Conservation (phyloP, 352 stramenopile species). For the Thalassiosira mediterranea region DNA sequence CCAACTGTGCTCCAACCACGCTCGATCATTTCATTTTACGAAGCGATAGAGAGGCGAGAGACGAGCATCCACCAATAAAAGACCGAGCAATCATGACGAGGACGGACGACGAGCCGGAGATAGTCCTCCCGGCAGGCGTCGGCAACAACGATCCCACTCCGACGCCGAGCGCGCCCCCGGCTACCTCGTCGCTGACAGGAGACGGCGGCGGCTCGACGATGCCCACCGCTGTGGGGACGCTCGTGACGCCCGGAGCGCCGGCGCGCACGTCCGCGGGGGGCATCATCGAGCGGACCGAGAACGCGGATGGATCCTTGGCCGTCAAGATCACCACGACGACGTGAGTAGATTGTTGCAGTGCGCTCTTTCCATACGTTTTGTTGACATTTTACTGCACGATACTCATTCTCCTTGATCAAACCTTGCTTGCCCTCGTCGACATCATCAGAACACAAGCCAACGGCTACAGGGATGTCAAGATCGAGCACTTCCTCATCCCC, state of each 20-base stretch:
- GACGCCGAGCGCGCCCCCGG: slow-evolving; percentile 8
- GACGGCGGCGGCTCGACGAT: background rate
- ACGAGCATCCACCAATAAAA: too few species aligned
- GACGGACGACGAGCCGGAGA: slow-evolving; percentile 25
- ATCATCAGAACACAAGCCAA: background rate
- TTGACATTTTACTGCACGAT: too few species aligned
- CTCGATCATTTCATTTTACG: too few species aligned
- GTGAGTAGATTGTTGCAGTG: too few species aligned
- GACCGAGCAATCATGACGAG: too few species aligned
- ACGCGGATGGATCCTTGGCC: slow-evolving; percentile 26
- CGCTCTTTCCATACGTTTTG: too few species aligned
- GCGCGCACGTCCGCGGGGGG: background rate
- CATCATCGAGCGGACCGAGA: slow-evolving; percentile 20
- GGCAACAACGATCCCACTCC: too few species aligned
- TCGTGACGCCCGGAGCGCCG: background rate
- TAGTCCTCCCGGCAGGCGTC: background rate
- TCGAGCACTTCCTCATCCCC: slow-evolving; percentile 23
- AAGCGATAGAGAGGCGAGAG: too few species aligned
- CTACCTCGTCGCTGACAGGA: background rate
- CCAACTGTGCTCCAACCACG: too few species aligned
- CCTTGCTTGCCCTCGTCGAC: too few species aligned
- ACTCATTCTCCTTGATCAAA: too few species aligned
- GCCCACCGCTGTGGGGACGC: background rate
- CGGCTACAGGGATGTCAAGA: slow-evolving; percentile 15
- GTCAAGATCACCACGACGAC: slow-evolving; percentile 17